phyloP scores from a whole-genome alignment of 129 eudicot species.

The Erigeron canadensis region DNA sequence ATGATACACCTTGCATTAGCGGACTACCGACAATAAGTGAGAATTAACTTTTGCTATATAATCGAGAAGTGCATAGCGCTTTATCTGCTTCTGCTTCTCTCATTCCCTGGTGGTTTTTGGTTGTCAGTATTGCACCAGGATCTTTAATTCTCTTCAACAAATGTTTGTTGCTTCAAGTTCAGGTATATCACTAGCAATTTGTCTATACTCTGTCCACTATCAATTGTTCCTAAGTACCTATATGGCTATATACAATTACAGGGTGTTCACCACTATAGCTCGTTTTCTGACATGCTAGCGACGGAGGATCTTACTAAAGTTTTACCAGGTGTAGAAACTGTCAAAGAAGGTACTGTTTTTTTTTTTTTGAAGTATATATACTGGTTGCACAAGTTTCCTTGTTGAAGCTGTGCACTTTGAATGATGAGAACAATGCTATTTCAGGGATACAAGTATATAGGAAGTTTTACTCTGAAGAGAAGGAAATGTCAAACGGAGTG shows the following conservation, averaged over 20 bases:
- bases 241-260: slow-evolving; percentile 27
- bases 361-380: neutral
- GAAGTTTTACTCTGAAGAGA: slow-evolving; percentile 76
- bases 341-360: slow-evolving; percentile 62
- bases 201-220: slow-evolving; percentile 1
- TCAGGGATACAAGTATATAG: slow-evolving; percentile 78
- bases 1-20: slow-evolving; percentile 2
- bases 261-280: slow-evolving; percentile 61
- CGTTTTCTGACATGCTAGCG: slow-evolving; percentile 86
- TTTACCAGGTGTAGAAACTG: slow-evolving; percentile 71
- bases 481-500: slow-evolving; percentile 77
- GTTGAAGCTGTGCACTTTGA: neutral
- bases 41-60: slow-evolving; percentile 7
- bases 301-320: slow-evolving; percentile 66
- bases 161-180: slow-evolving; percentile 77
- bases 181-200: slow-evolving; percentile 45
- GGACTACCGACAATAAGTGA: neutral
- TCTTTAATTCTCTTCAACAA: slow-evolving; percentile 78
- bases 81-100: slow-evolving; percentile 6
- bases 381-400: neutral
- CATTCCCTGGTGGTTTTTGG: slow-evolving; percentile 26
- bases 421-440: slow-evolving; percentile 15
- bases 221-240: neutral
- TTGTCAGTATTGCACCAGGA: slow-evolving; percentile 63
- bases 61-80: neutral